Evolutionary conservation across 345 rosid species (phyloP).

Genomic region (Melaleuca alternifolia): DNA sequence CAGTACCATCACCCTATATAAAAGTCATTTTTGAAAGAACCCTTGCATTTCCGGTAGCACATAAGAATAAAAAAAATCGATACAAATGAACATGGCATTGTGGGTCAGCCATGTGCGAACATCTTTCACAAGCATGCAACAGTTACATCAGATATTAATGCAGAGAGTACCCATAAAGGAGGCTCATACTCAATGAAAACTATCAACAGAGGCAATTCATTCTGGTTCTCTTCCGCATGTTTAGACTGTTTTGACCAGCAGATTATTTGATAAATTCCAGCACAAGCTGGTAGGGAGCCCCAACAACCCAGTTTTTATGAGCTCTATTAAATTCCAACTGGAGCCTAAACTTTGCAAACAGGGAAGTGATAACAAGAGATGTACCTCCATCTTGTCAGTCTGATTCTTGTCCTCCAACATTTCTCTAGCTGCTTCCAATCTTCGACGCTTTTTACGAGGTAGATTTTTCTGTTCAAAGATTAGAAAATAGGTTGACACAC

Average conservation of each 20-base stretch:
- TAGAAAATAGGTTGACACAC: neutral
- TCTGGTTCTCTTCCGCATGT: neutral
- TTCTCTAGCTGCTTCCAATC: slow-evolving; percentile 92
- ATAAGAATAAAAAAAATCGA: neutral
- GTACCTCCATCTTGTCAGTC: slow-evolving; percentile 32
- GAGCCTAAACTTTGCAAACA: neutral
- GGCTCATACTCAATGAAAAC: neutral
- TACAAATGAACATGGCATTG: neutral
- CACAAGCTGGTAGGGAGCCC: neutral
- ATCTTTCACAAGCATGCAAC: neutral
- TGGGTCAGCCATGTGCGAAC: neutral
- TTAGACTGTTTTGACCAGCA: neutral
- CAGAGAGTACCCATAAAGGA: neutral
- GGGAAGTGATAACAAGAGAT: slow-evolving; percentile 3
- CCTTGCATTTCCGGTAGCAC: neutral
- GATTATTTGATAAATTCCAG: neutral
- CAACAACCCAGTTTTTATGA: neutral
- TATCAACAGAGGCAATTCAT: neutral
- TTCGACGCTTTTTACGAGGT: slow-evolving; percentile 83
- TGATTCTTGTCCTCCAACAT: slow-evolving; percentile 70
- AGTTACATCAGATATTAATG: neutral
- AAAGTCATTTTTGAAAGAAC: neutral
- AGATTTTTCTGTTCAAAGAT: slow-evolving; percentile 59
- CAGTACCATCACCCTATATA: slow-evolving; percentile 36
- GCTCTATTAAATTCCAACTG: neutral